Conservation (phyloP, 192 early-diverging fungal species). For the Podila minutissima region DNA sequence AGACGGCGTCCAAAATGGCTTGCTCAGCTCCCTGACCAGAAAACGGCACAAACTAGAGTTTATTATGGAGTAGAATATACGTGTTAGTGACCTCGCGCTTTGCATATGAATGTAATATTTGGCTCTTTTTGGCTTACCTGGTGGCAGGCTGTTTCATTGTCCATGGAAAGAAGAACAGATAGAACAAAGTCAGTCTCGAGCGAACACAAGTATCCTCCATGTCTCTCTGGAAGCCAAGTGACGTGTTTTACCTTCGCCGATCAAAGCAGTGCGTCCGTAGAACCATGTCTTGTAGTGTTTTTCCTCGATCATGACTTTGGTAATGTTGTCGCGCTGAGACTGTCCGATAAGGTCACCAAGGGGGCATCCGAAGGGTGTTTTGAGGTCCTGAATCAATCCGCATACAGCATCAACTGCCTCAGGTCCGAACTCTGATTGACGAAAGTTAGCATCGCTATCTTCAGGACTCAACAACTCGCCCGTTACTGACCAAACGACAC, state of each 20-base stretch:
- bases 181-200: neutral
- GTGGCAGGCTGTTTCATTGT: constrained; percentile 24
- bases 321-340: constrained; percentile 18
- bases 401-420: constrained; percentile 38
- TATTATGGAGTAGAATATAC: neutral
- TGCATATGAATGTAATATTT: neutral
- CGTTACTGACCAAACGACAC: constrained; percentile 25
- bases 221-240: neutral
- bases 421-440: constrained; percentile 43
- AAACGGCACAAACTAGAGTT: constrained; percentile 28
- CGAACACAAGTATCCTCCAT: neutral
- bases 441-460: constrained; percentile 18
- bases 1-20: constrained; percentile 36
- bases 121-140: constrained; percentile 12
- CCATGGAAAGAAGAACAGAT: neutral
- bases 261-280: constrained; percentile 28
- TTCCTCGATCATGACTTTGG: constrained; percentile 44
- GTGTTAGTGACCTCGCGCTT: neutral
- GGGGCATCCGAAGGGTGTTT: constrained; percentile 25
- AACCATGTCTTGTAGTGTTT: constrained; percentile 48
- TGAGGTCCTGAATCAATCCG: constrained; percentile 29
- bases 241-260: constrained; percentile 32
- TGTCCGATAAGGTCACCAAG: constrained; percentile 22
- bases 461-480: constrained; percentile 36
- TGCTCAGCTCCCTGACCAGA: constrained; percentile 45